A percentile compares a stretch with the other conserved stretches of the same genome.
These are phyloP conservation scores for Luffa aegyptiaca DNA, from an alignment of 306 rosid genomes.

Conservation along the genomic window DNA sequence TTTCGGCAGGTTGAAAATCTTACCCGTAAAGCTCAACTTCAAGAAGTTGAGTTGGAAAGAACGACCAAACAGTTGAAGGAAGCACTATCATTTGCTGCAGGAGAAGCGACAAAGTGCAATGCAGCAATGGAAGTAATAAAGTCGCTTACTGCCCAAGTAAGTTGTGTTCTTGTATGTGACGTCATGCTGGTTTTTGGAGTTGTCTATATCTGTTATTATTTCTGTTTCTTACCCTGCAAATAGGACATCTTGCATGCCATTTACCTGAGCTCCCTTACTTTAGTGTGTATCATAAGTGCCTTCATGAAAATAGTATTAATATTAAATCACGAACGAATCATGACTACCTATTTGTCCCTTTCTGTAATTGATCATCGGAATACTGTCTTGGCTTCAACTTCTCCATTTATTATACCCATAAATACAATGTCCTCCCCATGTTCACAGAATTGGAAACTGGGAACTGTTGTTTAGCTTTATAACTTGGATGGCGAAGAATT, in stretches of 20 bases:
- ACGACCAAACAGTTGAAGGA: constrained; percentile 26
- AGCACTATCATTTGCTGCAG: constrained; percentile 81
- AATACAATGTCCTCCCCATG: not conserved
- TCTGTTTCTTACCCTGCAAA: not conserved
- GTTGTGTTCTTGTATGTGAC: constrained; percentile 5
- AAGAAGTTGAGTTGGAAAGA: constrained; percentile 12
- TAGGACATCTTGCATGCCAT: not conserved
- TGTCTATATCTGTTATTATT: not conserved
- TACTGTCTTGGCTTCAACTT: not conserved
- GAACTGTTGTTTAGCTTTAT: not conserved
- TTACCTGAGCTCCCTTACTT: not conserved
- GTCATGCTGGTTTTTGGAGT: not conserved
- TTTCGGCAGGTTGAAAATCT: constrained; percentile 11
- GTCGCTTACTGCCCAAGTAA: constrained; percentile 18
- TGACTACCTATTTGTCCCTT: not conserved
- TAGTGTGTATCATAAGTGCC: not conserved
- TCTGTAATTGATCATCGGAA: not conserved
- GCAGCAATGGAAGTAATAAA: constrained; percentile 16
- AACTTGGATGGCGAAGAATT: not conserved
- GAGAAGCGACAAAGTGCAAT: constrained; percentile 16
- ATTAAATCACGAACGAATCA: not conserved
- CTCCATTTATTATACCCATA: not conserved
- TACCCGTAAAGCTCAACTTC: constrained; percentile 47
- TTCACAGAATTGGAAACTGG: not conserved
- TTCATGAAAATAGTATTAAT: not conserved